Percentiles rank a stretch among this genome's conserved stretches.
These are phyloP conservation scores for Cenchrus purpureus DNA, from an alignment of 176 grass and related monocot species.

Conservation along the genomic window DNA sequence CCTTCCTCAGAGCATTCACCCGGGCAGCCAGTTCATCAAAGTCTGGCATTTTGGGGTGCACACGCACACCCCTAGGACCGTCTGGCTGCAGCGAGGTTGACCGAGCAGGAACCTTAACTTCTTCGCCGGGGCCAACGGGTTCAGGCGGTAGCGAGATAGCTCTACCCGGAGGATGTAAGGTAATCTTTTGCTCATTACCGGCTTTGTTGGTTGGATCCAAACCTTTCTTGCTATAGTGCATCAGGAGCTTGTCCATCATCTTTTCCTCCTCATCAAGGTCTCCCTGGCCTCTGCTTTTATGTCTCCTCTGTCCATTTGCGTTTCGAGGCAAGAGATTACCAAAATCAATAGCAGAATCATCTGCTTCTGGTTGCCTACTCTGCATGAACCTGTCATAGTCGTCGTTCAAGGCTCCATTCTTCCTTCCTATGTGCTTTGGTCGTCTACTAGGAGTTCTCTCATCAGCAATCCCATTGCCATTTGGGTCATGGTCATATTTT, in stretches of 20 bases:
- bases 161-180: slow-evolving; percentile 47
- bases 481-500: slow-evolving; percentile 26
- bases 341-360: slow-evolving; percentile 66
- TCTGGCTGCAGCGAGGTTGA: slow-evolving; percentile 42
- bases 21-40: slow-evolving; percentile 69
- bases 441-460: slow-evolving; percentile 38
- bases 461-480: slow-evolving; percentile 28
- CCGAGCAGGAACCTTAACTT: slow-evolving; percentile 33
- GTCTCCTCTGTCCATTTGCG: slow-evolving; percentile 32
- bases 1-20: slow-evolving; percentile 55
- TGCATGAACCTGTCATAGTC: slow-evolving; percentile 37
- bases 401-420: slow-evolving; percentile 39
- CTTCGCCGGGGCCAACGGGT: background rate
- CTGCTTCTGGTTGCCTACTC: slow-evolving; percentile 29
- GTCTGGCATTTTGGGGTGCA: slow-evolving; percentile 62
- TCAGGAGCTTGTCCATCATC: slow-evolving; percentile 78
- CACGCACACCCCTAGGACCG: slow-evolving; percentile 28
- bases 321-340: slow-evolving; percentile 56
- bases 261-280: slow-evolving; percentile 70
- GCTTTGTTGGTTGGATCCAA: slow-evolving; percentile 26
- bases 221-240: slow-evolving; percentile 77
- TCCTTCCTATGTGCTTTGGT: slow-evolving; percentile 45
- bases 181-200: slow-evolving; percentile 14
- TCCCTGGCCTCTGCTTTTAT: slow-evolving; percentile 9
- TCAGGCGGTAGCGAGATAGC: slow-evolving; percentile 37